phyloP scores from a whole-genome alignment of 139 green algal species.

The Coccomyxa sp. region DNA sequence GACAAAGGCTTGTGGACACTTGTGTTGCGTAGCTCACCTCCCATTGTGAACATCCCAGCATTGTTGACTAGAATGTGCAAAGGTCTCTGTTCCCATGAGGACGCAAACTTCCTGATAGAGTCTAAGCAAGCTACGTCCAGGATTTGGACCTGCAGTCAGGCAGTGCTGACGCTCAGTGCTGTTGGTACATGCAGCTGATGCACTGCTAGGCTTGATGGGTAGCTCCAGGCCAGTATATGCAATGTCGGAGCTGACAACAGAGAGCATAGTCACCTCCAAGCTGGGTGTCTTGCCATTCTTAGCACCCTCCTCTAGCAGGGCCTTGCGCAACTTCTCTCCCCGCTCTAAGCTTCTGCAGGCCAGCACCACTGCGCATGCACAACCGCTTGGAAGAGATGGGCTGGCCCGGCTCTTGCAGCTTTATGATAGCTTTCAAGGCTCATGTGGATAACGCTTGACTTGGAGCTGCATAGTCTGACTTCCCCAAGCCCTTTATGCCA shows the following conservation, averaged over 20 bases:
- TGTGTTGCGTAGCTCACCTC: constrained; percentile 32
- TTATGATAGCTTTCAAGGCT: no score
- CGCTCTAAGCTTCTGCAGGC: constrained; percentile 56
- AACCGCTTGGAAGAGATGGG: no score
- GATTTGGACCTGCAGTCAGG: constrained; percentile 43
- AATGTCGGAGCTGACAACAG: no score
- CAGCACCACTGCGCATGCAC: constrained; percentile 73
- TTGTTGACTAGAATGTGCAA: constrained; percentile 90
- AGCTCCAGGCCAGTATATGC: no score
- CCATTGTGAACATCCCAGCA: constrained; percentile 77
- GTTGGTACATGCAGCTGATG: background rate
- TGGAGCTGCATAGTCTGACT: background rate
- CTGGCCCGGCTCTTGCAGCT: no score
- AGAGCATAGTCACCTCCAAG: background rate
- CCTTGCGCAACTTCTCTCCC: constrained; percentile 39
- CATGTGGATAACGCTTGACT: no score
- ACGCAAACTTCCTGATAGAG: constrained; percentile 67
- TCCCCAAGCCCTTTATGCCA: background rate
- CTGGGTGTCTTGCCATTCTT: constrained; percentile 21
- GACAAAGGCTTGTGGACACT: no score
- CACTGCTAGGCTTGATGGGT: no score
- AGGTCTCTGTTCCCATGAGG: constrained; percentile 48
- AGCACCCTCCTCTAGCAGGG: constrained; percentile 32
- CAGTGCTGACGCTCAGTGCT: background rate
- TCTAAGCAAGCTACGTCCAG: constrained; percentile 74